A percentile compares a stretch with the other conserved stretches of the same genome.
Evolutionary conservation across 2,329 filamentous ascomycete species (phyloP).

Genomic region (Colletotrichum viniferum): DNA sequence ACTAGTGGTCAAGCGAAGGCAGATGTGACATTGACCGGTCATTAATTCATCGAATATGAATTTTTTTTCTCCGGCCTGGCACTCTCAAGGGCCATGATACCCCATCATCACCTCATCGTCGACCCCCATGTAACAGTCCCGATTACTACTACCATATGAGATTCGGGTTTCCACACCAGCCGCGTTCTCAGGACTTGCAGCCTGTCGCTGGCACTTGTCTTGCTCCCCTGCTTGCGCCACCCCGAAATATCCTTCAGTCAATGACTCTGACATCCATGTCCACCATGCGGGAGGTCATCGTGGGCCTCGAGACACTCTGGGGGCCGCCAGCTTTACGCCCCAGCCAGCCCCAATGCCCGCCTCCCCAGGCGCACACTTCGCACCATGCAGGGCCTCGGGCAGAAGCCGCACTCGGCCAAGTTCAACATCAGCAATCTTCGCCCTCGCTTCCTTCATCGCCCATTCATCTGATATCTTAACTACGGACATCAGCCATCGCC

Average conservation of each 20-base stretch:
- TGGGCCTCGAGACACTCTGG: neutral
- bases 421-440: neutral
- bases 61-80: neutral
- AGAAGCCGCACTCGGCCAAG: neutral
- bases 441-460: neutral
- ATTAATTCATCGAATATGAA: neutral
- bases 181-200: neutral
- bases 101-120: neutral
- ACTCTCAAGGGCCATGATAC: neutral
- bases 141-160: neutral
- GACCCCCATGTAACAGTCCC: neutral
- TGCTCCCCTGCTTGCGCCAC: neutral
- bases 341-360: neutral
- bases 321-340: neutral
- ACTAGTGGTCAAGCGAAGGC: slow-evolving; percentile 4
- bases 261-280: slow-evolving; percentile 1
- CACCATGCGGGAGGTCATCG: neutral
- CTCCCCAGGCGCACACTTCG: neutral
- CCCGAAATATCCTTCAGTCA: neutral
- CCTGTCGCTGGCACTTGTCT: neutral
- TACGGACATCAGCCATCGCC: neutral
- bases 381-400: neutral
- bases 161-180: neutral
- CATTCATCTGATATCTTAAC: neutral
- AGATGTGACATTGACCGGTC: neutral